A percentile compares a stretch with the other conserved stretches of the same genome.
These are phyloP conservation scores for Exophiala viscosa DNA, from an alignment of 2,329 filamentous ascomycete species.

Conservation along the genomic window DNA sequence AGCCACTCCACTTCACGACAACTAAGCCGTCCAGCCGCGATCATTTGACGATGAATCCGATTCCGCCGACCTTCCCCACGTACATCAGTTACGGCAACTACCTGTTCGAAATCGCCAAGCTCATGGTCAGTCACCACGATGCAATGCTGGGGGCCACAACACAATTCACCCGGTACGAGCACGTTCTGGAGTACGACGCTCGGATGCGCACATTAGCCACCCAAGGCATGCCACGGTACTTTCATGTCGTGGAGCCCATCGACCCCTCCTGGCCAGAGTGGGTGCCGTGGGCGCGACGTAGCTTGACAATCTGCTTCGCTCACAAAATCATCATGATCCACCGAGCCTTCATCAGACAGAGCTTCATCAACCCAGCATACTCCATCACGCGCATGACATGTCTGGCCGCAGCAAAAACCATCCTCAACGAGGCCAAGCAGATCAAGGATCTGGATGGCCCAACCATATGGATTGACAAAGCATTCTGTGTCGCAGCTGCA, in stretches of 20 bases:
- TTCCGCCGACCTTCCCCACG: constrained; percentile 29
- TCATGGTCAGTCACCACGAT: constrained; percentile 37
- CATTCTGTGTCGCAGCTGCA: constrained; percentile 37
- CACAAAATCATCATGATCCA: constrained; percentile 2
- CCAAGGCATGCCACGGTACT: constrained; percentile 35
- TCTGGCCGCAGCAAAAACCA: constrained; percentile 39
- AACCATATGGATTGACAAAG: constrained; percentile 42
- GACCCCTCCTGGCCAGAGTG: constrained; percentile 40
- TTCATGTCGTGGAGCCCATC: constrained; percentile 34
- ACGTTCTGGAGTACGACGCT: constrained; percentile 40
- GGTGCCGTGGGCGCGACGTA: constrained; percentile 36
- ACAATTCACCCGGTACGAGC: constrained; percentile 39
- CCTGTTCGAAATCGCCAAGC: constrained; percentile 38
- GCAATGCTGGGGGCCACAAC: constrained; percentile 34
- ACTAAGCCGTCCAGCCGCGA: constrained; percentile 35
- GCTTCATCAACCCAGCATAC: constrained; percentile 41
- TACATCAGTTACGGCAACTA: constrained; percentile 37
- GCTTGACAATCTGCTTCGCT: constrained; percentile 3
- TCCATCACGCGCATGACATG: constrained; percentile 43
- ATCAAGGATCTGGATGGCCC: constrained; percentile 35
- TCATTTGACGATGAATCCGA: constrained; percentile 32
- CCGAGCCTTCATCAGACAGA: constrained; percentile 38
- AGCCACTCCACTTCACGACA: constrained; percentile 36
- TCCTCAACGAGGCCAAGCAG: constrained; percentile 38
- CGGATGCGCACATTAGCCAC: constrained; percentile 34